Conservation (phyloP, 2,329 filamentous ascomycete genomes). For the Salinomyces thailandicus region DNA sequence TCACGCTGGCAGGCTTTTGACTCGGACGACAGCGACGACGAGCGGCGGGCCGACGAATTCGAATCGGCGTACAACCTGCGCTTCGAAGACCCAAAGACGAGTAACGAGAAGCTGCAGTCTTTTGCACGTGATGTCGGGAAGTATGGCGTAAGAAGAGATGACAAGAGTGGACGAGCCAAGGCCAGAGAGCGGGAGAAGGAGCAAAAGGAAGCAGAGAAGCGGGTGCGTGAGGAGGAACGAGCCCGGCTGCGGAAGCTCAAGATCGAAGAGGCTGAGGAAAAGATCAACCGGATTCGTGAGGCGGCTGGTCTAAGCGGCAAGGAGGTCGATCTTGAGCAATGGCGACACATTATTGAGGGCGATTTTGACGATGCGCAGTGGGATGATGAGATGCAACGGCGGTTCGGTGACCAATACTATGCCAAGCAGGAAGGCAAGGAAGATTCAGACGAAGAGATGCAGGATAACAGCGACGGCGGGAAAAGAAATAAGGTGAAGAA, state of each 20-base stretch:
- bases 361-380: constrained; percentile 83
- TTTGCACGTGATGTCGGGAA: constrained; percentile 81
- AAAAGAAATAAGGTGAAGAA: constrained; percentile 59
- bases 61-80: constrained; percentile 92
- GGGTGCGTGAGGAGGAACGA: constrained; percentile 66
- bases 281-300: constrained; percentile 77
- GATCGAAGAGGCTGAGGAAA: constrained; percentile 80
- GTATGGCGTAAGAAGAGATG: constrained; percentile 77
- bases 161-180: constrained; percentile 69
- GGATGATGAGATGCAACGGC: constrained; percentile 80
- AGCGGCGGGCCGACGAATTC: constrained; percentile 69
- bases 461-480: constrained; percentile 20
- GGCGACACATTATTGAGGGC: constrained; percentile 73
- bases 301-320: constrained; percentile 67
- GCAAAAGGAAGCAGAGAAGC: constrained; percentile 68
- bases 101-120: constrained; percentile 77
- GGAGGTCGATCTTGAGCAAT: constrained; percentile 62
- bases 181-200: constrained; percentile 67
- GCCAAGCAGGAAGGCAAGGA: constrained; percentile 45
- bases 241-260: constrained; percentile 76
- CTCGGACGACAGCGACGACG: constrained; percentile 75
- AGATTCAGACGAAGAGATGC: constrained; percentile 36
- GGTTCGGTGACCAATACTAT: constrained; percentile 89
- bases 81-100: constrained; percentile 82
- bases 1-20: constrained; percentile 72